phyloP scores from a whole-genome alignment of 257 asterid species.

The Perilla frutescens region DNA sequence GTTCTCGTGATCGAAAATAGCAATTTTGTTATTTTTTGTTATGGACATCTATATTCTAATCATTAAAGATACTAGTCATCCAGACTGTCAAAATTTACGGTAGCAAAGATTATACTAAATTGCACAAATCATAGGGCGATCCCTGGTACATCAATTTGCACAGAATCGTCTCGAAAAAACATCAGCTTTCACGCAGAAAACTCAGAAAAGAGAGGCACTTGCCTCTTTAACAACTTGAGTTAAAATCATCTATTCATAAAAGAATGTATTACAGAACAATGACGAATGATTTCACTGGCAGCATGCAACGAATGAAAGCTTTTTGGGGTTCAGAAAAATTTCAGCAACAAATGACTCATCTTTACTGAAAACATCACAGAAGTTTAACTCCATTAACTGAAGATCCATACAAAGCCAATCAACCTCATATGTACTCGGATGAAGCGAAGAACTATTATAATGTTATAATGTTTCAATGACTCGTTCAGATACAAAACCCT shows the following conservation, averaged over 20 bases:
- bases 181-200: neutral
- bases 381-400: neutral
- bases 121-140: neutral
- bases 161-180: neutral
- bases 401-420: slow-evolving; percentile 12
- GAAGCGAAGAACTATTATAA: neutral
- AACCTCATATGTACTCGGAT: slow-evolving; percentile 18
- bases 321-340: neutral
- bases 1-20: no score
- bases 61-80: no score
- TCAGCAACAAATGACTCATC: no score
- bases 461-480: slow-evolving; percentile 15
- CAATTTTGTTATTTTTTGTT: no score
- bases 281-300: neutral
- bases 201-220: no score
- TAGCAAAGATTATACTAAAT: no score
- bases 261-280: neutral
- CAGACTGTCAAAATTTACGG: no score
- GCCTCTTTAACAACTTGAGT: neutral
- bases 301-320: neutral
- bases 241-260: neutral
- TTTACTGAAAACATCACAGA: neutral
- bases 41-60: no score
- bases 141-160: neutral
- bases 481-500: slow-evolving; percentile 22